Evolutionary conservation across 1,139 yeast genomes (phyloP), one percentile per base, ranked within the genome.

Genomic region (Candida frijolesensis): DNA sequence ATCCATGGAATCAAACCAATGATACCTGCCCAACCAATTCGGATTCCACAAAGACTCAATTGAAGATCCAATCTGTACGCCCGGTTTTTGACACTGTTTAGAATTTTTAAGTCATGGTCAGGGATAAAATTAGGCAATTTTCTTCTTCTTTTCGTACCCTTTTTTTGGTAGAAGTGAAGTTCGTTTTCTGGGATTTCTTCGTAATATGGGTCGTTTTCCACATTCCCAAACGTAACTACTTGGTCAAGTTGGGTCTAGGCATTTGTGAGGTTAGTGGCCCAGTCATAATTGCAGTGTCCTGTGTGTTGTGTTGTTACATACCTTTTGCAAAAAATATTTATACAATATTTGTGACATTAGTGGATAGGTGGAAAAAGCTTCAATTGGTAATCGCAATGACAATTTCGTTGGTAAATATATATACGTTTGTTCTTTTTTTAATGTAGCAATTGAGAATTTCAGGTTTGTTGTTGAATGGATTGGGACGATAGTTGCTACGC

Each of bases 11-110:
- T 60, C 12, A 88, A 60, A 2, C 92, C 92, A 54, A 88, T 78
- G 12, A 88, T 56, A 1, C 87, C 89, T 1, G 87, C 78, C 87
- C 90, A 85, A 2, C 96, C 96, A 37, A 85, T 60, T 44, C 89
- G 69, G 27, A 83, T 61, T 0, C 95, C 94, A 62, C 87, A 82
- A 44, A 85, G 52, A 50, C 79, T 76, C 63, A 87, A 79, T 51
- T 79, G 77, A 62, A 85, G 75, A 61, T 88, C 96, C 55, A 86
- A 67, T 46, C 83, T 72, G 61, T 86, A 85, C 2, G 89, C 92
- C 51, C 82, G 73, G 45, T 82, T 71, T 59, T 83, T 77, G 35
- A 86, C 84, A 15, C 78, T 72, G 48, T 75, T 72, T 55, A 87
- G 66, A 2, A 85, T 67, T 49, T 73, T 71, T 50, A 74, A 68